These are phyloP conservation scores for Pseudogymnoascus sp. DNA, from an alignment of 2,329 filamentous ascomycete species.

Conservation along the genomic window DNA sequence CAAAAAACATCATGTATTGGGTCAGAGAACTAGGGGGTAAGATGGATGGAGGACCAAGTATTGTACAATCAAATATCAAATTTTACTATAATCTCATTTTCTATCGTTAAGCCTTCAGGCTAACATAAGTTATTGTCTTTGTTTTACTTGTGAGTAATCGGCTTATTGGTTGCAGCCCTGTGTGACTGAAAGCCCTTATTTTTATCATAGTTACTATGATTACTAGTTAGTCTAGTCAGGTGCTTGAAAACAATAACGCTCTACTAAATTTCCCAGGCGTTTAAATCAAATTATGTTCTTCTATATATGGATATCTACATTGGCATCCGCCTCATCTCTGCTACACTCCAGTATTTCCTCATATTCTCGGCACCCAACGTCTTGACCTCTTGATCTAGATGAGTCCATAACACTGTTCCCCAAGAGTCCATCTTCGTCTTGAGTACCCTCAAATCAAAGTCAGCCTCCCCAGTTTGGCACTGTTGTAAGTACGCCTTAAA, in stretches of 20 bases:
- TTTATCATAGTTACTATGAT: background rate
- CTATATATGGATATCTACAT: conserved; percentile 40
- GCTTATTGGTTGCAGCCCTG: background rate
- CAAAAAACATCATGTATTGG: background rate
- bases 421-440: conserved; percentile 68
- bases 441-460: conserved; percentile 49
- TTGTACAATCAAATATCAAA: background rate
- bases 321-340: conserved; percentile 63
- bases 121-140: background rate
- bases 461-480: conserved; percentile 54
- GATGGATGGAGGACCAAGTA: background rate
- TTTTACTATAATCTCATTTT: too few species aligned
- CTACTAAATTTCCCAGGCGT: background rate
- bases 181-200: background rate
- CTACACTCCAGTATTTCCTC: conserved; percentile 68
- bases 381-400: conserved; percentile 77
- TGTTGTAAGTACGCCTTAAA: conserved; percentile 56
- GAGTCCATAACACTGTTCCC: conserved; percentile 69
- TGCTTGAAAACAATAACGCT: background rate
- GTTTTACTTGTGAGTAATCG: background rate
- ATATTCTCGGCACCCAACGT: conserved; percentile 78
- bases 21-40: background rate
- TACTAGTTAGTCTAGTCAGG: background rate
- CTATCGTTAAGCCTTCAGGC: background rate
- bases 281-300: background rate